Evolutionary conservation across 164 flowering plant species (phyloP).

Genomic region (Tinospora cordifolia): DNA sequence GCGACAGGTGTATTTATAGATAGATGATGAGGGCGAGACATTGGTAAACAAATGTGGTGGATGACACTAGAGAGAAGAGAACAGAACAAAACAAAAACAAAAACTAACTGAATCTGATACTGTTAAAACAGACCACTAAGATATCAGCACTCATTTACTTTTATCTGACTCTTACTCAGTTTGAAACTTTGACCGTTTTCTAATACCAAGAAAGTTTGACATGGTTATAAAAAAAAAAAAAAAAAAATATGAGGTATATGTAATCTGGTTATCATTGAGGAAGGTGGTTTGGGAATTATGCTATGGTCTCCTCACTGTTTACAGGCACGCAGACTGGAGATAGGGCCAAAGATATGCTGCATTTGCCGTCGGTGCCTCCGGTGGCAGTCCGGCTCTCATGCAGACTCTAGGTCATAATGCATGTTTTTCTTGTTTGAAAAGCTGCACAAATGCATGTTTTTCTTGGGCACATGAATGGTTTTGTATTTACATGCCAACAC

Average conservation of each 20-base stretch:
- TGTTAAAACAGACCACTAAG: not conserved
- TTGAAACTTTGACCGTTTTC: not conserved
- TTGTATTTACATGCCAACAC: too few relatives aligned
- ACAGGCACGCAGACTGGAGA: too few relatives aligned
- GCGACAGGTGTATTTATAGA: slow-evolving; percentile 22
- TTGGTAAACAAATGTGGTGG: not conserved
- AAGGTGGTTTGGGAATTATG: not conserved
- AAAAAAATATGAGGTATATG: too few relatives aligned
- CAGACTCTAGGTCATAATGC: too few relatives aligned
- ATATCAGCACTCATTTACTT: not conserved
- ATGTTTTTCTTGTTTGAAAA: too few relatives aligned
- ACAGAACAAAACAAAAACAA: not conserved
- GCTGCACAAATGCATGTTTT: too few relatives aligned
- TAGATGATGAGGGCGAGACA: slow-evolving; percentile 17
- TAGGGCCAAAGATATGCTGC: too few relatives aligned
- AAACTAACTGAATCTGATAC: not conserved
- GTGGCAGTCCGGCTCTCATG: too few relatives aligned
- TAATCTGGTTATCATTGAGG: too few relatives aligned
- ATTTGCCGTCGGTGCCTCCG: too few relatives aligned
- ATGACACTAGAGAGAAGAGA: not conserved
- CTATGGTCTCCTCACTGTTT: not conserved
- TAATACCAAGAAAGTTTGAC: not conserved
- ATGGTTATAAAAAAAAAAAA: too few relatives aligned
- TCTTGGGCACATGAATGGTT: too few relatives aligned
- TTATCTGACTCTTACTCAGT: not conserved